These are phyloP conservation scores for Filosporella fistucella DNA, from an alignment of 495 filamentous ascomycete genomes.

Conservation along the genomic window DNA sequence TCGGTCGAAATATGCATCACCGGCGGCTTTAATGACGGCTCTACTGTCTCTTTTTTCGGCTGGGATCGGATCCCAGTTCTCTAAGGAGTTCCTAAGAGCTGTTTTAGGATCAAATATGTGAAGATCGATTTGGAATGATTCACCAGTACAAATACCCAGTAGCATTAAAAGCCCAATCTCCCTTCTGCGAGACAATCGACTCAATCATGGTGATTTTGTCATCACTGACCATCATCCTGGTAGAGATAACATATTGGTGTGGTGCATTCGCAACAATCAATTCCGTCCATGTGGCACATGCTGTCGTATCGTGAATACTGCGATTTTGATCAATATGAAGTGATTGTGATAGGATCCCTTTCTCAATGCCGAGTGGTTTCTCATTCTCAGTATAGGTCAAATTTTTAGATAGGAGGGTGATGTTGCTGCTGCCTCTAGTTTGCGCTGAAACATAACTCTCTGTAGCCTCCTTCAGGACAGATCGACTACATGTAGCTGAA, in stretches of 20 bases:
- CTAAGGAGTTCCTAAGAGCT: constrained; percentile 29
- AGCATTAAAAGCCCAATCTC: constrained; percentile 28
- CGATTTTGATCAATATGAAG: constrained; percentile 34
- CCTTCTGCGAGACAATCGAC: constrained; percentile 17
- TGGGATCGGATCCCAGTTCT: constrained; percentile 37
- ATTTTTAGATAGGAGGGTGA: constrained; percentile 22
- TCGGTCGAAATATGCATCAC: constrained; percentile 41
- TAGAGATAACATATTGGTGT: constrained; percentile 23
- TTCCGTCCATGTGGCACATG: constrained; percentile 37
- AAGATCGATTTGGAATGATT: no score
- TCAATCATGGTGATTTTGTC: constrained; percentile 12
- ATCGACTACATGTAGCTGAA: no score
- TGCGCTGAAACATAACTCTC: constrained; percentile 29
- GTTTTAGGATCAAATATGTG: no score
- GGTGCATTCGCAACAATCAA: constrained; percentile 25
- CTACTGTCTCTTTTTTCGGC: constrained; percentile 32
- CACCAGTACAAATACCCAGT: constrained; percentile 26
- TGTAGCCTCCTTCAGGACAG: constrained; percentile 27
- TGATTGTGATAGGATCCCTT: constrained; percentile 28
- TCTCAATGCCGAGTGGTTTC: constrained; percentile 25
- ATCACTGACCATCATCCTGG: constrained; percentile 9
- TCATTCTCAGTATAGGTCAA: constrained; percentile 36
- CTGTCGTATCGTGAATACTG: constrained; percentile 32
- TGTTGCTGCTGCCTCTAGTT: constrained; percentile 18
- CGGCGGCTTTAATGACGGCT: constrained; percentile 38